Evolutionary conservation across 2,329 filamentous ascomycete species (phyloP), one percentile per base, ranked within the genome.

Genomic region (Thelonectria discophora): DNA sequence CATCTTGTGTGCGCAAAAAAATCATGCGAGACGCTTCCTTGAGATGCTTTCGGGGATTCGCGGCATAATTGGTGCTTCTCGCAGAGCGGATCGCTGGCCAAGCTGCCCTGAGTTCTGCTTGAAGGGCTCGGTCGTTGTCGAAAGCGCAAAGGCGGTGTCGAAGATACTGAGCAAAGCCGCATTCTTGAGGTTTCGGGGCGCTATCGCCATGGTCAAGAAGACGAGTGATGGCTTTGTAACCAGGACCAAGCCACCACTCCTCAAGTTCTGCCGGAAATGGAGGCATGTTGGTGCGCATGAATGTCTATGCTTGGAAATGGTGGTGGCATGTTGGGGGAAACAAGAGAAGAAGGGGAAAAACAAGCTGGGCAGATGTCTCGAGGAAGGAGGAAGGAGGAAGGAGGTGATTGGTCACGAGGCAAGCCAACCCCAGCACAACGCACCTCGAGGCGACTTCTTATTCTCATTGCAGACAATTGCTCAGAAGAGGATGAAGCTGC

Each of bases 221-320:
- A 3, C 65, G 58, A 5, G 47, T 52, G 7, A 79, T 68, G 12
- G 57, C 55, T 17, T 70, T 67, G 17, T 64, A 60, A 8, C 73
- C 75, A 20, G 47, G 53, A 6, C 56, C 64, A 32, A 76, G 69
- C 77, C 77, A 79, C 72, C 75, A 78, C 30, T 67, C 55, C 60
- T 77, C 71, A 15, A 78, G 67, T 47, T 77, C 73, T 15, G 72
- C 62, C 5, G 73, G 64, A 51, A 67, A 69, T 4, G 69, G 68
- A 24, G 72, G 71, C 77, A 79, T 79, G 13, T 24, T 50, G 20
- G 18, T 27, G 20, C 18, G 43, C 12, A 34, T 10, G 10, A 12
- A 20, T 45, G 20, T 20, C 15, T 24, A 24, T 24, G 21, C 21
- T 24, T 3, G 6, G 30, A 48, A 24, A 10, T 15, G n/a, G 39